A percentile compares a stretch with the other conserved stretches of the same genome.
Evolutionary conservation across 2,329 filamentous ascomycete species (phyloP).

Genomic region (Ascochyta lentis): DNA sequence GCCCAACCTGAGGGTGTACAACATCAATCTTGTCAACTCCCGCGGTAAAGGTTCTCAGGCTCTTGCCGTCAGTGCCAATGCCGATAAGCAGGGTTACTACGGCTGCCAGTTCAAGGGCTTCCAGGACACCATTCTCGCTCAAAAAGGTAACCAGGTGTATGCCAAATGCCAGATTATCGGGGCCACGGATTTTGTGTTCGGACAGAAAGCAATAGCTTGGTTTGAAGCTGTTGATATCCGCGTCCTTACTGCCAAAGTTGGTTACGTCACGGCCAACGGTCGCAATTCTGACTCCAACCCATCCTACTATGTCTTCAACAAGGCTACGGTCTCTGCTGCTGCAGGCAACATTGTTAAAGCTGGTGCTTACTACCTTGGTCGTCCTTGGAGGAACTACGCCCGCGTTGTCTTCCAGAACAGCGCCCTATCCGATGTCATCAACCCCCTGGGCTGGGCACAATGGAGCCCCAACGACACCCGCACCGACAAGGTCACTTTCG

Average conservation of each 20-base stretch:
- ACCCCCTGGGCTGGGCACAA: conserved; percentile 63
- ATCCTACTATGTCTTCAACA: conserved; percentile 64
- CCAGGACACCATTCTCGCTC: conserved; percentile 60
- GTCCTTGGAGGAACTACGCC: conserved; percentile 61
- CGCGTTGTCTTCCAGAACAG: conserved; percentile 62
- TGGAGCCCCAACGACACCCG: conserved; percentile 61
- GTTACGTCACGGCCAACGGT: conserved; percentile 51
- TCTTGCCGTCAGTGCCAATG: conserved; percentile 61
- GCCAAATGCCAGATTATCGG: conserved; percentile 62
- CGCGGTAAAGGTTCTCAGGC: conserved; percentile 59
- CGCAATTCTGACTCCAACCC: conserved; percentile 40
- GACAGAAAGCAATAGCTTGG: conserved; percentile 60
- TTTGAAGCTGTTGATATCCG: conserved; percentile 59
- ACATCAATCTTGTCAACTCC: conserved; percentile 61
- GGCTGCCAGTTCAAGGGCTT: conserved; percentile 62
- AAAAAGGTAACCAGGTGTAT: conserved; percentile 62
- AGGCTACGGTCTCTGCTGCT: conserved; percentile 56
- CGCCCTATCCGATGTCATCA: conserved; percentile 62
- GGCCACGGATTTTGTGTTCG: conserved; percentile 67
- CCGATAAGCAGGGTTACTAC: conserved; percentile 63
- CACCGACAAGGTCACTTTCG: conserved; percentile 62
- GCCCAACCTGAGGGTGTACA: conserved; percentile 65
- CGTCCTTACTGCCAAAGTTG: conserved; percentile 50
- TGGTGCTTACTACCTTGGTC: conserved; percentile 58
- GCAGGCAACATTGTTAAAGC: conserved; percentile 45